Percentiles rank a stretch among this genome's conserved stretches.
phyloP scores from a whole-genome alignment of 306 rosid species.

The Betula pendula region DNA sequence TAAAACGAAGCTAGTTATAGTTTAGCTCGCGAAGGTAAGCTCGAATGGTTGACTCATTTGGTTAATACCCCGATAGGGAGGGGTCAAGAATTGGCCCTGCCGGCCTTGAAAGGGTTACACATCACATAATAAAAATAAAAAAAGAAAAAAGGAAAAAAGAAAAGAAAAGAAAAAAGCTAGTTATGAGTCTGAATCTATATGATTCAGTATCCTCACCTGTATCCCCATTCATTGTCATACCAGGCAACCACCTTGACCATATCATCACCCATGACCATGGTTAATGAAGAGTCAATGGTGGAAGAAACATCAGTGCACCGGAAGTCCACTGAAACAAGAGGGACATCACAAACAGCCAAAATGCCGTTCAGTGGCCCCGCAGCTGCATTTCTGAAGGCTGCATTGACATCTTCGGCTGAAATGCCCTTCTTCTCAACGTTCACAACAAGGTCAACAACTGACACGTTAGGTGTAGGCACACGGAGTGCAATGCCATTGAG shows the following conservation, averaged over 20 bases:
- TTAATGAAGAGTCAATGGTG: conserved; percentile 88
- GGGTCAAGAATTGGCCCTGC: no score
- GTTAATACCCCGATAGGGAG: no score
- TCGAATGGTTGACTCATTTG: no score
- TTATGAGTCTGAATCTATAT: neutral
- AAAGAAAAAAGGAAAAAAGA: no score
- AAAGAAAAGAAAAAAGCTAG: no score
- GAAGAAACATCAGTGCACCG: conserved; percentile 85
- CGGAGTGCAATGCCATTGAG: conserved; percentile 96
- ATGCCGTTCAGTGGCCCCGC: conserved; percentile 80
- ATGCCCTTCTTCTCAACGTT: conserved; percentile 88
- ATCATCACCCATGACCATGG: conserved; percentile 99
- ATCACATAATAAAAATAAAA: no score
- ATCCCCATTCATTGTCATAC: conserved; percentile 99
- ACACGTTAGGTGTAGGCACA: conserved; percentile 95
- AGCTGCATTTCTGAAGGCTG: conserved; percentile 92
- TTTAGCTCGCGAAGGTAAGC: neutral
- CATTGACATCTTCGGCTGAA: conserved; percentile 89
- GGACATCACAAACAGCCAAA: conserved; percentile 88
- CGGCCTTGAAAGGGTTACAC: no score
- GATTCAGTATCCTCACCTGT: conserved; percentile 61
- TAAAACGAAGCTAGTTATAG: neutral
- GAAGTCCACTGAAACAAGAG: conserved; percentile 95
- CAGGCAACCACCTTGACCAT: conserved; percentile 99
- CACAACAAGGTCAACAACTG: conserved; percentile 90